Conservation (phyloP, 73 alveolate genomes). For the Symbiodinium pilosum region DNA sequence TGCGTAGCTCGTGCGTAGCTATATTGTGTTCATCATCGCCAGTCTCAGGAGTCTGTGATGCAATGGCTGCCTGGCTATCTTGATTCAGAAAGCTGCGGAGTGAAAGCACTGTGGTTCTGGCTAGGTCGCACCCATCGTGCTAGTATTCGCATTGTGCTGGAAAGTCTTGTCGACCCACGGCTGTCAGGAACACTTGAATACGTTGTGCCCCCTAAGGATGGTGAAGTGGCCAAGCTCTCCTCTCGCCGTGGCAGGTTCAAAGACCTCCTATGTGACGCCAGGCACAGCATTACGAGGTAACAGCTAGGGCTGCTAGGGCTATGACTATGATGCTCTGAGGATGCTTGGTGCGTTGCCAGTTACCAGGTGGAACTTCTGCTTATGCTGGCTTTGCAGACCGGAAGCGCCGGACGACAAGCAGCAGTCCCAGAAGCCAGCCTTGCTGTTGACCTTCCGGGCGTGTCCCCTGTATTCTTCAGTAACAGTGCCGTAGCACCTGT, state of each 20-base stretch:
- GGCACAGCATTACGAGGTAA: neutral
- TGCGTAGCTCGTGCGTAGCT: no score
- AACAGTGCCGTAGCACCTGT: no score
- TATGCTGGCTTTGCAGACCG: neutral
- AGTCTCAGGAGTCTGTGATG: conserved; percentile 46
- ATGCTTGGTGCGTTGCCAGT: neutral
- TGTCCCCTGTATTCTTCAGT: no score
- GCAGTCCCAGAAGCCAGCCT: no score
- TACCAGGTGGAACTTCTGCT: neutral
- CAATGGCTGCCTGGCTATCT: conserved; percentile 40
- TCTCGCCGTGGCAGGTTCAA: neutral
- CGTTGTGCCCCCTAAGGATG: conserved; percentile 29
- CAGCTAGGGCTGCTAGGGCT: neutral
- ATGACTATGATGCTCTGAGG: neutral
- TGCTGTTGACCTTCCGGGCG: no score
- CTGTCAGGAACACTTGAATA: no score
- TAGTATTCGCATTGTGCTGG: no score
- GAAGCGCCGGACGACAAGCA: conserved; percentile 14
- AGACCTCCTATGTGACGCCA: neutral
- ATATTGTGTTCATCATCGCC: no score
- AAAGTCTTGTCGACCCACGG: no score
- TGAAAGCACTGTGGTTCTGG: no score
- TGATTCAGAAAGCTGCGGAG: no score
- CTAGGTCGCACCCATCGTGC: no score
- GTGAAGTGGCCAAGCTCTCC: conserved; percentile 64